Conservation (phyloP, 2,329 filamentous ascomycete genomes). For the Botrytis porri region DNA sequence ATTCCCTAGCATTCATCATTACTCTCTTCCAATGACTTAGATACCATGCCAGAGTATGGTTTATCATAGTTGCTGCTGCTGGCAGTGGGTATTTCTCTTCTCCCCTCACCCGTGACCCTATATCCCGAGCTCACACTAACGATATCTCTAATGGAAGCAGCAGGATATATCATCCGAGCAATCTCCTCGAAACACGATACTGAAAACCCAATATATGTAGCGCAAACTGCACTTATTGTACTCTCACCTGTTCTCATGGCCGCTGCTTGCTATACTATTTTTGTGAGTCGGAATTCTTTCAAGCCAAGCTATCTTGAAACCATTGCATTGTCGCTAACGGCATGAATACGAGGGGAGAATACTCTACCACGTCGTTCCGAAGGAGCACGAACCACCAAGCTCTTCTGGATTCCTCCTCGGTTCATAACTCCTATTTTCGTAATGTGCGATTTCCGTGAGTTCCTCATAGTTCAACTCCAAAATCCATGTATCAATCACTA, state of each 20-base stretch:
- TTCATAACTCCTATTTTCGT: not conserved
- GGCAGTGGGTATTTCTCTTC: constrained; percentile 31
- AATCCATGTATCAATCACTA: not conserved
- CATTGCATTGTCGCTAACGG: not conserved
- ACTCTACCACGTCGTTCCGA: not conserved
- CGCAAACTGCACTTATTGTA: not conserved
- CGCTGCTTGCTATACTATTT: not conserved
- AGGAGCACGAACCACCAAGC: not conserved
- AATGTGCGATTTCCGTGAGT: not conserved
- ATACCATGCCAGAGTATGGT: constrained; percentile 37
- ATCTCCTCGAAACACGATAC: not conserved
- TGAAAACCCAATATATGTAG: not conserved
- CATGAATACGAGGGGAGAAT: not conserved
- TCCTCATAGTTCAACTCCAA: accelerated
- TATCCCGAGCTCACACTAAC: not conserved
- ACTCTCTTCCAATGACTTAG: constrained; percentile 38
- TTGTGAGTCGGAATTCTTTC: not conserved
- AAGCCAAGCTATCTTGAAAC: not conserved
- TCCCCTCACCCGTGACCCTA: no score
- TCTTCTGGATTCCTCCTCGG: not conserved
- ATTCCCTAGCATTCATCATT: constrained; percentile 31
- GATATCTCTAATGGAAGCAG: not conserved
- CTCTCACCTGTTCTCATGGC: not conserved
- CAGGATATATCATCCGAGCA: not conserved
- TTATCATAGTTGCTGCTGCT: constrained; percentile 37